Evolutionary conservation across 2,329 filamentous ascomycete species (phyloP), one percentile per base, ranked within the genome.

Genomic region (Diaporthe citriasiana): DNA sequence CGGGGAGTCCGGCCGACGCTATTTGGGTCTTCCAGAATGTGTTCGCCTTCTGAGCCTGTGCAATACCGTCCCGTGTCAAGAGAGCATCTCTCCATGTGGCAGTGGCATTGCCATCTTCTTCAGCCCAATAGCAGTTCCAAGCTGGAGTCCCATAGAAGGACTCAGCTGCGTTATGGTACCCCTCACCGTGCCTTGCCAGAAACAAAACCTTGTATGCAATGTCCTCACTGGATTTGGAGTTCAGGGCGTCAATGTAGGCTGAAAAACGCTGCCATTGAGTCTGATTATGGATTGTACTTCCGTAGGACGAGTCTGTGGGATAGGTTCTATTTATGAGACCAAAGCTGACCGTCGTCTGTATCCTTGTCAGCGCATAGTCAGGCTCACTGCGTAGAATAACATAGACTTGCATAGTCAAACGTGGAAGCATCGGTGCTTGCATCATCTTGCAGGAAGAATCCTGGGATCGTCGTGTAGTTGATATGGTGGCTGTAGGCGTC

Each of bases 81-180:
- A 88, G 85, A 1, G 93, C 86, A 77, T 94, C 92, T 3, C 88
- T 85, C 92, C 92, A 94, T 38, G 83, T 83, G 1, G 85, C 83
- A 3, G 91, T 93, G 59, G 84, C 87, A 78, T 94, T 93, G 76
- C 92, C 92, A 47, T 92, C 88, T 1, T 87, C 85, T 74, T 89
- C 85, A 6, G 89, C 87, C 91, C 91, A 94, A 84, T 93, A 93
- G 81, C 90, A 90, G 79, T 94, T 92, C 92, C 92, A 94, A 3
- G 89, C 90, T 1, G 90, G 88, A 0, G 91, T 93, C 60, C 92
- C 92, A 77, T 93, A 94, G 80, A 86, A 92, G 38, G 85, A 84
- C 81, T 93, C 90, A 19, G 92, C 92, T 9, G 86, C 86, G 76
- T 91, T 91, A 76, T 91, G 89, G 77, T 84, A 90, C 17, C 93